Evolutionary conservation across 108 stramenopile species (phyloP).

Genomic region (Schizochytrium sp.): DNA sequence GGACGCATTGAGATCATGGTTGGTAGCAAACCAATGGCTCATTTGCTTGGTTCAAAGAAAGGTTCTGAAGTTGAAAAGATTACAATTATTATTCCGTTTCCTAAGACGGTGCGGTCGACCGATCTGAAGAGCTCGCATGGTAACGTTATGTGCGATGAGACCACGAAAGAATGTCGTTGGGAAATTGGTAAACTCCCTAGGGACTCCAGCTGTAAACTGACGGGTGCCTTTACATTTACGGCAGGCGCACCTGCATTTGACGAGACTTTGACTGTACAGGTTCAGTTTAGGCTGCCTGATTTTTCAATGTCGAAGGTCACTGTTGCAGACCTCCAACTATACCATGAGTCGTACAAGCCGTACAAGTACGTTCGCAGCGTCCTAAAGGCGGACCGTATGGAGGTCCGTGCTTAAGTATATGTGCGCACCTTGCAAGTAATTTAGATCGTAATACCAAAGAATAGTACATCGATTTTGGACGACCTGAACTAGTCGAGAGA

Average conservation of each 20-base stretch:
- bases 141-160: slow-evolving; percentile 86
- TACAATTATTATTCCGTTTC: slow-evolving; percentile 89
- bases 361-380: slow-evolving; percentile 96
- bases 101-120: slow-evolving; percentile 87
- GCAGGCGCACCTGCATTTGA: slow-evolving; percentile 71
- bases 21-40: slow-evolving; percentile 62
- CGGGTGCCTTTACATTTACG: slow-evolving; percentile 77
- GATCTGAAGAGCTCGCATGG: slow-evolving; percentile 85
- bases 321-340: slow-evolving; percentile 87
- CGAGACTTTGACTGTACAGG: slow-evolving; percentile 85
- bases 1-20: slow-evolving; percentile 62
- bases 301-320: slow-evolving; percentile 91
- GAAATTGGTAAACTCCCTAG: slow-evolving; percentile 68
- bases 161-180: slow-evolving; percentile 87
- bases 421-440: too few species aligned
- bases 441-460: too few species aligned
- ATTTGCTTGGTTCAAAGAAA: slow-evolving; percentile 56
- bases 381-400: slow-evolving; percentile 86
- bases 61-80: slow-evolving; percentile 88
- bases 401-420: slow-evolving; percentile 69
- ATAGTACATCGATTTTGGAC: too few species aligned
- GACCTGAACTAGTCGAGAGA: too few species aligned
- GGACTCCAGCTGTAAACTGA: slow-evolving; percentile 64
- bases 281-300: slow-evolving; percentile 93
- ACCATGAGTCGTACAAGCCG: slow-evolving; percentile 89